Base-by-base conservation (phyloP, 805 yeast species). In the Wickerhamomyces alni region DNA sequence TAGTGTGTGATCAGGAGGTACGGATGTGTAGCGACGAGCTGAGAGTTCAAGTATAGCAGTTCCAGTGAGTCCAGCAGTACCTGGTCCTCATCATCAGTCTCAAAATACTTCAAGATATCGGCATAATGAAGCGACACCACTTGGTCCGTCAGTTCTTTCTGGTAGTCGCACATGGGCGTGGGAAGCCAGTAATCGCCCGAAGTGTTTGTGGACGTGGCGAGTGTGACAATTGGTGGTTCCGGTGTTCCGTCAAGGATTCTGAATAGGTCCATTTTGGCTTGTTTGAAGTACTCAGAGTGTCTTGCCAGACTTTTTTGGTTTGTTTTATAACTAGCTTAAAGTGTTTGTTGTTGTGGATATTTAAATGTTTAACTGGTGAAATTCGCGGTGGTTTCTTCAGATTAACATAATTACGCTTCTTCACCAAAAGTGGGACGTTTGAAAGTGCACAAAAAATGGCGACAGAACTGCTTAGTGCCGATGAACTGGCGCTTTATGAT, bases 401-500 rank as follows among this genome's bases (percentile, higher is more conserved):
- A n/a, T n/a, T n/a, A n/a, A n/a, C n/a, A n/a, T n/a, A n/a, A n/a
- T n/a, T n/a, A n/a, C n/a, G n/a, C n/a, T n/a, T n/a, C n/a, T n/a
- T n/a, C n/a, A n/a, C n/a, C n/a, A n/a, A n/a, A n/a, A n/a, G n/a
- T n/a, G n/a, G n/a, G n/a, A n/a, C n/a, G n/a, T n/a, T 21, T 21
- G 24, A 21, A 21, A 21, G 24, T 7, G 24, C 9, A 21, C 6
- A 9, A 21, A 21, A 21, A 21, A 21, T 21, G 24, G 24, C 24
- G 9, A 19, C 15, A 4, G 34, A 19, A 12, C 26, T 19, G 18
- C 48, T 66, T 30, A 51, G 54, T 24, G 65, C 64, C 62, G 96
- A 88, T 52, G 97, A 89, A 57, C 77, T 89, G 42, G 96, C 94
- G 1, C 71, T 91, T 17, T 91, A 91, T 57, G 99, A 91, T 61